These are phyloP conservation scores for Erythrobasidium yunnanense DNA, from an alignment of 768 basidiomycete species.

Conservation along the genomic window DNA sequence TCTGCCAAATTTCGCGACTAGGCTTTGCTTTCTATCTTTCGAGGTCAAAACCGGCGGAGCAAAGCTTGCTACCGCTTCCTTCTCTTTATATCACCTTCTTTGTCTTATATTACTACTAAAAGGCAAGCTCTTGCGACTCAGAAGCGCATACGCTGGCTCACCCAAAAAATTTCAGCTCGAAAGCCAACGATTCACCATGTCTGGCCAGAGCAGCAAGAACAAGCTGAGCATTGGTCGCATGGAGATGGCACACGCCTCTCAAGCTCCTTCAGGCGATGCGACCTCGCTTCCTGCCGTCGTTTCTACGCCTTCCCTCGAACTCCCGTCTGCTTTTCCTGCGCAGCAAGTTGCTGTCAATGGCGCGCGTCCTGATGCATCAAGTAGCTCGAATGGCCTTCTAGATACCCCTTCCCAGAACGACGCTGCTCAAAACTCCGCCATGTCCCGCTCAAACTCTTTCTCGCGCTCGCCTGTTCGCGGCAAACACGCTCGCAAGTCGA, in stretches of 20 bases:
- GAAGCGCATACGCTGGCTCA: background rate
- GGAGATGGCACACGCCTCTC: slow-evolving; percentile 10
- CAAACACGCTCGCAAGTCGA: background rate
- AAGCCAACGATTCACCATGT: background rate
- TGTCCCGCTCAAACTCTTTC: background rate
- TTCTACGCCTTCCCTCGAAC: slow-evolving; percentile 9
- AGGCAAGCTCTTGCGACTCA: background rate
- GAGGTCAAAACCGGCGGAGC: background rate
- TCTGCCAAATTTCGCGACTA: no score
- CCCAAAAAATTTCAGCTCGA: slow-evolving; percentile 1
- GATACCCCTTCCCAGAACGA: no score
- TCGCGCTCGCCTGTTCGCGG: background rate
- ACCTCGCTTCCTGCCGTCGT: slow-evolving; percentile 21
- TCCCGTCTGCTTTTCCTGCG: background rate
- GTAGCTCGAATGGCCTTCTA: no score
- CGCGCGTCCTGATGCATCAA: background rate
- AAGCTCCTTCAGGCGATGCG: slow-evolving; percentile 17
- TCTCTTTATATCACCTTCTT: no score
- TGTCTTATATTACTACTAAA: background rate
- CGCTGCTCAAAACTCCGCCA: background rate
- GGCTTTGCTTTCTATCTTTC: background rate
- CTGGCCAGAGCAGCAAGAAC: background rate
- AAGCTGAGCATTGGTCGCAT: background rate
- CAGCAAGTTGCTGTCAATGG: background rate
- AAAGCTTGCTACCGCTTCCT: no score